phyloP scores from a whole-genome alignment of 1,284 basidiomycete species.

The Boletus smithii region DNA sequence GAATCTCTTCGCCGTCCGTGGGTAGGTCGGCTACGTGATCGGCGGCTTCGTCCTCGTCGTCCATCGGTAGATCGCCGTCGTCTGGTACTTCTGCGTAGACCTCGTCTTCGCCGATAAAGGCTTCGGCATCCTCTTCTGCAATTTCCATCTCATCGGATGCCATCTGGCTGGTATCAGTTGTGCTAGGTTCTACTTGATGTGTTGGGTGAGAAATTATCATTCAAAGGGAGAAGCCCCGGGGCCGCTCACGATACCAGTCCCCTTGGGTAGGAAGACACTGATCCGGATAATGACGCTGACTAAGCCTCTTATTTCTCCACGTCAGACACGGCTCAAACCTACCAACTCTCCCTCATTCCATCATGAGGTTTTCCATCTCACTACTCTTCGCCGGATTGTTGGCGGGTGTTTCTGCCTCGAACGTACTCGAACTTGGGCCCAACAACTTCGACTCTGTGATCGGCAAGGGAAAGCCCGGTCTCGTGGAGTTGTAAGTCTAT shows the following conservation, averaged over 20 bases:
- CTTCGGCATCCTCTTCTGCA: conserved; percentile 43
- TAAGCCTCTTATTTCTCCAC: conserved; percentile 31
- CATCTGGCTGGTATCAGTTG: conserved; percentile 13
- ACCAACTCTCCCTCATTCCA: conserved; percentile 34
- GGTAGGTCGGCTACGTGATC: conserved; percentile 43
- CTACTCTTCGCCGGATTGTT: conserved; percentile 56
- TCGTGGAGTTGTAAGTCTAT: conserved; percentile 84
- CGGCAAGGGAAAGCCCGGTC: conserved; percentile 75
- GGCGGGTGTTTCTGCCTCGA: conserved; percentile 64
- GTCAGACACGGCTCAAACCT: conserved; percentile 17
- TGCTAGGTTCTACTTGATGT: too few species aligned
- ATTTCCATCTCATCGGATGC: conserved; percentile 26
- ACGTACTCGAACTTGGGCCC: conserved; percentile 75
- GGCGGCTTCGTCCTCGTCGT: conserved; percentile 58
- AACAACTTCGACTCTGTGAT: conserved; percentile 75
- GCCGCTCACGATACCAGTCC: too few species aligned
- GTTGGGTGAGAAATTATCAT: too few species aligned
- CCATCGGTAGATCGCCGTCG: conserved; percentile 72
- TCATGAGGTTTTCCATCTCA: conserved; percentile 62
- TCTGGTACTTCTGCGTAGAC: conserved; percentile 63
- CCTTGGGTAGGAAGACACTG: too few species aligned
- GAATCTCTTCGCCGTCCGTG: conserved; percentile 33
- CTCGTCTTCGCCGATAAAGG: conserved; percentile 61
- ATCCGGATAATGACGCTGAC: conserved; percentile 22
- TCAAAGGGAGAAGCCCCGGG: too few species aligned